These are phyloP conservation scores for Stipa capillata DNA, from an alignment of 176 grass and related monocot species.

Conservation along the genomic window DNA sequence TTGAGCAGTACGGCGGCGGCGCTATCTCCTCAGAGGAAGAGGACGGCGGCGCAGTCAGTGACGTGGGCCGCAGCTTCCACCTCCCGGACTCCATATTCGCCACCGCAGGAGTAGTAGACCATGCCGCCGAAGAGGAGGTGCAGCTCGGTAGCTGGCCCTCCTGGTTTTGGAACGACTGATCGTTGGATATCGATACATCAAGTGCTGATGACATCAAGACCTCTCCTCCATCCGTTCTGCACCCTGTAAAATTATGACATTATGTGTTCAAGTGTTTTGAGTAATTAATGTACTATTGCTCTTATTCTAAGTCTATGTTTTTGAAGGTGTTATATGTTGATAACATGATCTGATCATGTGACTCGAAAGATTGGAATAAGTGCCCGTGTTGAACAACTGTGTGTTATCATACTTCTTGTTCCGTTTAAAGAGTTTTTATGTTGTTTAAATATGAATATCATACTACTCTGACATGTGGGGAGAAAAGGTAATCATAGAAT, in stretches of 20 bases:
- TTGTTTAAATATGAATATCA: too few species aligned
- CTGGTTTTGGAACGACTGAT: slow-evolving; percentile 36
- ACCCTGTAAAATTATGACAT: background rate
- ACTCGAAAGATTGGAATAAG: slow-evolving; percentile 18
- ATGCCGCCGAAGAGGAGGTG: background rate
- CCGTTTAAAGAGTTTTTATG: background rate
- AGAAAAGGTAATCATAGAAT: too few species aligned
- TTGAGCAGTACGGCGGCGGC: background rate
- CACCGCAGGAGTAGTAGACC: background rate
- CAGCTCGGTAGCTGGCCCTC: slow-evolving; percentile 19
- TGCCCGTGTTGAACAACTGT: background rate
- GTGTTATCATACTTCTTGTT: background rate
- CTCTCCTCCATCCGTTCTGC: background rate
- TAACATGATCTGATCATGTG: background rate
- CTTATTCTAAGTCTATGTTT: slow-evolving; percentile 8
- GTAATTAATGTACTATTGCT: background rate
- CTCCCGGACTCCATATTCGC: slow-evolving; percentile 22
- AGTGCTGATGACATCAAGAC: background rate
- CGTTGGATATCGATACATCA: background rate
- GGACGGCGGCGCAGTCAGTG: slow-evolving; percentile 49
- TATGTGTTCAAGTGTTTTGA: slow-evolving; percentile 7
- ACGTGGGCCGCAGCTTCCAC: slow-evolving; percentile 59
- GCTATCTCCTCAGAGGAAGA: slow-evolving; percentile 40
- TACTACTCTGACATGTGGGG: too few species aligned
- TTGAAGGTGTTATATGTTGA: slow-evolving; percentile 11